Evolutionary conservation across 208 protist species (phyloP), one percentile per base, ranked within the genome.

Genomic region (Sergeia podlipaevii): DNA sequence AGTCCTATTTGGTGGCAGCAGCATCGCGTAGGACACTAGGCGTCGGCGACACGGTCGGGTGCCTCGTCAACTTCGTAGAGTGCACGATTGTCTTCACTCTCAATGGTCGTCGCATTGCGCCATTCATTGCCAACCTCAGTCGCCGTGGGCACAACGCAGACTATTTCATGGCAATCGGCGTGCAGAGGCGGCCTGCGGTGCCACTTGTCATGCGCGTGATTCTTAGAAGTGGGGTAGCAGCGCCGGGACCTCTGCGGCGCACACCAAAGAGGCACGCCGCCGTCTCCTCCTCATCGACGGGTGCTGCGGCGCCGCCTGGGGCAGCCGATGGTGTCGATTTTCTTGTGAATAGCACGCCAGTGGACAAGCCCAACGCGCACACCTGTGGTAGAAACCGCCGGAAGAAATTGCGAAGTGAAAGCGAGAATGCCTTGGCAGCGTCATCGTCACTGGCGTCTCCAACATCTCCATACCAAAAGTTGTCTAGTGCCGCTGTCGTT

Each of bases 71-170:
- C 55, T 56, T 84, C 36, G 51, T 79, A 5, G 65, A 78, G 5
- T 62, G 76, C 48, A 72, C 72, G 7, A 61, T 92, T n/a, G 49
- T 44, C 39, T 92, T 89, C 36, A 89, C 80, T 5, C 70, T 81
- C 39, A 92, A 92, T 51, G 65, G 70, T n/a, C n/a, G n/a, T n/a
- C n/a, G n/a, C n/a, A n/a, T n/a, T n/a, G n/a, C n/a, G n/a, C n/a
- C n/a, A n/a, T n/a, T n/a, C n/a, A n/a, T n/a, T n/a, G n/a, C n/a
- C n/a, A n/a, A n/a, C 6, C 38, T 72, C 27, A 60, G 43, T 21
- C 47, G 51, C 17, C 36, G 46, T n/a, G 48, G 49, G 36, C 38
- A 41, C 23, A 41, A 43, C 33, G 41, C 46, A 8, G 72, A 64
- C 15, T 79, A 77, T 51, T 86, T 76, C 54, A 76, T 85, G 18